Base-by-base conservation (phyloP, 805 yeast genomes). In the Schwanniomyces sp. region DNA sequence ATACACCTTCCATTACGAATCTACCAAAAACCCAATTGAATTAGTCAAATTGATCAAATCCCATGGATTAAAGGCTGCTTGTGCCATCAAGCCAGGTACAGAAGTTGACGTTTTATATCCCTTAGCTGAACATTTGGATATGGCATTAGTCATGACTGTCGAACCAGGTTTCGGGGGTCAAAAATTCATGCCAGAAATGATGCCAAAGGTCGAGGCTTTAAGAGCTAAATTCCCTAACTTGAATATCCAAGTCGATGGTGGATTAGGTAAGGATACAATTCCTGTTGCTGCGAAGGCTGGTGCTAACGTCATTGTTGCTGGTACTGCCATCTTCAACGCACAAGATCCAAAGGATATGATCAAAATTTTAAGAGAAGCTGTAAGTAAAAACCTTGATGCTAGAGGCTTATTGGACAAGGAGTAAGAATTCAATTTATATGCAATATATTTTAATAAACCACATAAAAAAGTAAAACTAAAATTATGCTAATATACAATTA, bases 131-230 rank as follows among this genome's bases (percentile, higher is more conserved):
- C 73, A 80, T 47, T 75, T 92, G 56, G 98, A 94, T 66, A 89
- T 92, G 97, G 91, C 89, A n/a, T 76, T 94, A 49, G 86, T 94
- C 38, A 94, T 92, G 98, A 94, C 99, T 2, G 98, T 94, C 30
- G 99, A 94, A 72, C 99, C 99, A 11, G 99, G 99, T 0, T 92
- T 94, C 65, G 99, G 99, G 18, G 99, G 99, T 40, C 99, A 94
- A 72, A 87, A 86, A 67, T 94, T 94, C 75, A 91, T 89, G 97
- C 73, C 82, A 16, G 88, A 83, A 49, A 91, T 92, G 97, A 91
- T 94, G 98, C 90, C 95, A 52, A 92, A 92, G 70, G 98, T 92
- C 42, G 85, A 82, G 56, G 75, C 74, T 27, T 75, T 94, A 57
- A 83, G 99, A 68, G 68, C 64, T 34, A 79, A 76, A 59, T 90